A percentile compares a stretch with the other conserved stretches of the same genome.
phyloP scores from a whole-genome alignment of 1,284 basidiomycete genomes.

The Boletus semigastroideus region DNA sequence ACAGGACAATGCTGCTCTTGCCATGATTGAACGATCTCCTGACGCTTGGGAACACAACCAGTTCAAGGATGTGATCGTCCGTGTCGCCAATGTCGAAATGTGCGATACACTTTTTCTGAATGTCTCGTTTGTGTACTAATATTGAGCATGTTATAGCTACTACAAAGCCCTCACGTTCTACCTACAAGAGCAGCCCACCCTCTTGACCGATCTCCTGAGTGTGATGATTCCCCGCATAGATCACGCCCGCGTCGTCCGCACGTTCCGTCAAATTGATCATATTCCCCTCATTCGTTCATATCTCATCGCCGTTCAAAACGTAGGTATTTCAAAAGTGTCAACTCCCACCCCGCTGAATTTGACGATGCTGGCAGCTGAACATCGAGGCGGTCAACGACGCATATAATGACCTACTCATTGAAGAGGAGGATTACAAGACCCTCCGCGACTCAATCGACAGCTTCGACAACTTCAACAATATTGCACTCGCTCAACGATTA shows the following conservation, averaged over 20 bases:
- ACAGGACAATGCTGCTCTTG: slow-evolving; percentile 91
- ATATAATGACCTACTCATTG: slow-evolving; percentile 95
- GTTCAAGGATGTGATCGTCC: slow-evolving; percentile 95
- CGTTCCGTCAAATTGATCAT: slow-evolving; percentile 94
- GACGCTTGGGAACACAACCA: slow-evolving; percentile 99
- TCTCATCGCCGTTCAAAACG: slow-evolving; percentile 94
- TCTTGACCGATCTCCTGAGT: slow-evolving; percentile 91
- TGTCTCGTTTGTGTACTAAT: background rate
- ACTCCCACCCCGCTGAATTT: background rate
- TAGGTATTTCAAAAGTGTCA: slow-evolving; percentile 37
- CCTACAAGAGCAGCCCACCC: slow-evolving; percentile 89
- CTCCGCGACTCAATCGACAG: slow-evolving; percentile 95
- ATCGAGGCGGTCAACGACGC: slow-evolving; percentile 97
- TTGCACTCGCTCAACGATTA: slow-evolving; percentile 82
- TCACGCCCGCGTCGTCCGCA: slow-evolving; percentile 91
- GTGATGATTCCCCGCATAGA: slow-evolving; percentile 93
- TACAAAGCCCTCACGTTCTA: slow-evolving; percentile 90
- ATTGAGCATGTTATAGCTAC: slow-evolving; percentile 50
- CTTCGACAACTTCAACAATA: slow-evolving; percentile 97
- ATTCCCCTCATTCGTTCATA: slow-evolving; percentile 95
- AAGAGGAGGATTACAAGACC: slow-evolving; percentile 98
- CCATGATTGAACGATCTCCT: slow-evolving; percentile 96
- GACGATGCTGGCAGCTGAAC: slow-evolving; percentile 64
- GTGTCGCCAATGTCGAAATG: slow-evolving; percentile 98
- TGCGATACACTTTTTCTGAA: slow-evolving; percentile 37